Percentiles rank a stretch among this genome's conserved stretches.
These are phyloP conservation scores for Pueraria montana DNA, from an alignment of 306 rosid species.

Conservation along the genomic window DNA sequence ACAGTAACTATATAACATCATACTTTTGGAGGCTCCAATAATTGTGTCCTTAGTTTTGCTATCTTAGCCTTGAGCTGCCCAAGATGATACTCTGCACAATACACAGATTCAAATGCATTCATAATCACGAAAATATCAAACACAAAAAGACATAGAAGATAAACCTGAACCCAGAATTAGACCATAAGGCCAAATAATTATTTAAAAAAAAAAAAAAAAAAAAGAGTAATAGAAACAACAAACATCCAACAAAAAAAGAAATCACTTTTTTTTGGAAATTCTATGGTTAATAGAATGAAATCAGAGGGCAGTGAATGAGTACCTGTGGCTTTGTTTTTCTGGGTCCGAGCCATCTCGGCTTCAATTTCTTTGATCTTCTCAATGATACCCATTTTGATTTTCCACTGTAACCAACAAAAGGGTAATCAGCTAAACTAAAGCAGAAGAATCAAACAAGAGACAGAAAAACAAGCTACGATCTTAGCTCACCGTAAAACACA, in stretches of 20 bases:
- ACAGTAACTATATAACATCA: not conserved
- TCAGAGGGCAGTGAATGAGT: not conserved
- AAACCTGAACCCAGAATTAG: not conserved
- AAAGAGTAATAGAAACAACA: not conserved
- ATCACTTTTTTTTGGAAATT: not conserved
- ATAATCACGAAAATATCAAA: slow-evolving; percentile 24
- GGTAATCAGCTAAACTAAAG: slow-evolving; percentile 22
- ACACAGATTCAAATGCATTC: slow-evolving; percentile 20
- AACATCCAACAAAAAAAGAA: not conserved
- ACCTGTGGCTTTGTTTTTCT: slow-evolving; percentile 99
- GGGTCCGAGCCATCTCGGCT: slow-evolving; percentile 99
- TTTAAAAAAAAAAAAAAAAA: too few relatives aligned
- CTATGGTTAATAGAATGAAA: not conserved
- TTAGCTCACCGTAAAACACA: slow-evolving; percentile 52
- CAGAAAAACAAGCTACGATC: slow-evolving; percentile 2
- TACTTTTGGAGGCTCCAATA: slow-evolving; percentile 98
- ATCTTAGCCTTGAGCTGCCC: slow-evolving; percentile 99
- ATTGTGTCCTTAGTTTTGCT: slow-evolving; percentile 94
- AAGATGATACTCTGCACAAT: slow-evolving; percentile 88
- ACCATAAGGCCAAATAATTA: not conserved
- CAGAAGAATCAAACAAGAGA: not conserved
- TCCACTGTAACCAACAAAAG: slow-evolving; percentile 50
- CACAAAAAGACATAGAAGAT: not conserved
- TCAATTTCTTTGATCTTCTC: slow-evolving; percentile 98
- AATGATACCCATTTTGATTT: slow-evolving; percentile 81